A percentile compares a stretch with the other conserved stretches of the same genome.
phyloP scores from a whole-genome alignment of 108 stramenopile species.

The Conticribra guillardii region DNA sequence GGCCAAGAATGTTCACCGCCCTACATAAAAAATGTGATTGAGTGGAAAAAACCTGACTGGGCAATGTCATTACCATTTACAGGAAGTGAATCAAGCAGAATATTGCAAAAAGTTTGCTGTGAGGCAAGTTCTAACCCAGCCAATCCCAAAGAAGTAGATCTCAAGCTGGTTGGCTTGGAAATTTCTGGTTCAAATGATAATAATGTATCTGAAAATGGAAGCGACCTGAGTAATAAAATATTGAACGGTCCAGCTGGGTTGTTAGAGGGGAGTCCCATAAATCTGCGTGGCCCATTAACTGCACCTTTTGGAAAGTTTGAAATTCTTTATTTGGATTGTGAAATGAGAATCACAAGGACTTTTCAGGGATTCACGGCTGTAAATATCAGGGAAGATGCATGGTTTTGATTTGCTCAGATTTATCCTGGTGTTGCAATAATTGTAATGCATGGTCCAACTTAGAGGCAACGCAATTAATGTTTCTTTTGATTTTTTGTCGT shows the following conservation, averaged over 20 bases:
- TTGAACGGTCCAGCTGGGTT: constrained; percentile 51
- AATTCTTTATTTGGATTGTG: constrained; percentile 73
- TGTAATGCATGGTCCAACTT: too few relatives aligned
- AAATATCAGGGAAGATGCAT: constrained; percentile 51
- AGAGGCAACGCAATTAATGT: too few relatives aligned
- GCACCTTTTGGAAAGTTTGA: constrained; percentile 80
- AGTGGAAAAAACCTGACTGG: constrained; percentile 77
- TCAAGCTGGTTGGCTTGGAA: constrained; percentile 73
- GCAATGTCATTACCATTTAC: constrained; percentile 56
- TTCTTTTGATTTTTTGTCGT: too few relatives aligned
- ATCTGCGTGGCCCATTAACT: constrained; percentile 64
- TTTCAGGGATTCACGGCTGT: constrained; percentile 69
- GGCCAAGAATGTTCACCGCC: constrained; percentile 82
- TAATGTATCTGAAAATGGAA: constrained; percentile 10
- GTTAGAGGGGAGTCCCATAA: constrained; percentile 55
- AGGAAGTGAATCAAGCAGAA: constrained; percentile 57
- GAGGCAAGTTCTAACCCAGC: constrained; percentile 50
- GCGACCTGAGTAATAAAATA: neutral
- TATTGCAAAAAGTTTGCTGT: constrained; percentile 80
- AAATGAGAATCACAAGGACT: constrained; percentile 68
- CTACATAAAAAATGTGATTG: constrained; percentile 82
- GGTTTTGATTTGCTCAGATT: constrained; percentile 44
- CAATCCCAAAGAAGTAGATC: constrained; percentile 58
- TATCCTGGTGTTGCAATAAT: too few relatives aligned
- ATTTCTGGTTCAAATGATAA: constrained; percentile 29